These are phyloP conservation scores for Sorghum bicolor DNA, from an alignment of 176 grass and related monocot species.

Conservation along the genomic window Sorghum_bicolor_NCBIv3 NC_012878.2:52099001-52099500, in stretches of 20 bases:
- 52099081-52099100: slow-evolving; percentile 8
- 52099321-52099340: too few species aligned
- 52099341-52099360: too few species aligned
- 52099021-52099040: slow-evolving; percentile 5
- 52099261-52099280: too few species aligned
- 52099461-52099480: too few species aligned
- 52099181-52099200: slow-evolving; percentile 11
- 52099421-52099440: too few species aligned
- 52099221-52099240: not conserved
- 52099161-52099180: not conserved
- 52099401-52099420: too few species aligned
- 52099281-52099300: too few species aligned
- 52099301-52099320: too few species aligned
- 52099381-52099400: too few species aligned
- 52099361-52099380: too few species aligned
- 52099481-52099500: too few species aligned
- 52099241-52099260: not conserved
- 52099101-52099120: not conserved
- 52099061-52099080: slow-evolving; percentile 41
- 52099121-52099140: not conserved
- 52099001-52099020: not conserved
- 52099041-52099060: not conserved
- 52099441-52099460: too few species aligned
- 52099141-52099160: slow-evolving; percentile 15
- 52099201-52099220: not conserved